Base-by-base conservation (phyloP, 1,284 basidiomycete species). In the Apiotrichum siamense region DNA sequence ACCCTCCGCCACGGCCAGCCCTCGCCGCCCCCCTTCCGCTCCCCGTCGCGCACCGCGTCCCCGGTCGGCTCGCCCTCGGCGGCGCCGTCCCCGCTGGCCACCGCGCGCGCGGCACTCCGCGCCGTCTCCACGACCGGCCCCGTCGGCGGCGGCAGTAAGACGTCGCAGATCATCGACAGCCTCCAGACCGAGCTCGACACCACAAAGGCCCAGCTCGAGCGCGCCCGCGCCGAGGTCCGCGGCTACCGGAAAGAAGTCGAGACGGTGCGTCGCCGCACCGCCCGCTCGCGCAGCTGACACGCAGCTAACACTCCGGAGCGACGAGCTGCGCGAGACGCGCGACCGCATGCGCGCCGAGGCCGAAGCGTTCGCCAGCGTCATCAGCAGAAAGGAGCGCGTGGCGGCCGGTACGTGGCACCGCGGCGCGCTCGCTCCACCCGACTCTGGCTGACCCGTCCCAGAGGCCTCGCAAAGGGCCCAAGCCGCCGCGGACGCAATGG, bases 391-490 rank as follows among this genome's bases (percentile, higher is more conserved):
- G 44, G 72, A 75, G 51, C 58, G 72, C 0, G 51, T 73, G 23
- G 54, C 72, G 15, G 59, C 67, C 45, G 71, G 71, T 69, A 35
- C 13, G 33, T n/a, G 33, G 13, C 18, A 11, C 13, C 33, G 18
- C 45, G 62, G 55, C 11, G 5, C 17, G 9, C 26, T 24, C 24
- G 21, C 18, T 27, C 35, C 12, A 10, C 2, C 27, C 20, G 5
- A 7, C 7, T 20, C 26, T 26, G 25, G 27, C 39, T 31, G 29
- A 31, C 29, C 29, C 25, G 4, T 7, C n/a, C 3, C 55, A 69
- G 73, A 75, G 53, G 62, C 71, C 3, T 61, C 73, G 3, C 65
- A 69, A 31, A 55, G 73, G 20, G 73, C 72, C 4, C 62, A 70
- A 11, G 58, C 63, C 0, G 73, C 73, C 11, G 73, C 73, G 55